These are phyloP conservation scores for Ustilago bromivora DNA, from an alignment of 1,284 basidiomycete genomes.

Conservation along the genomic window DNA sequence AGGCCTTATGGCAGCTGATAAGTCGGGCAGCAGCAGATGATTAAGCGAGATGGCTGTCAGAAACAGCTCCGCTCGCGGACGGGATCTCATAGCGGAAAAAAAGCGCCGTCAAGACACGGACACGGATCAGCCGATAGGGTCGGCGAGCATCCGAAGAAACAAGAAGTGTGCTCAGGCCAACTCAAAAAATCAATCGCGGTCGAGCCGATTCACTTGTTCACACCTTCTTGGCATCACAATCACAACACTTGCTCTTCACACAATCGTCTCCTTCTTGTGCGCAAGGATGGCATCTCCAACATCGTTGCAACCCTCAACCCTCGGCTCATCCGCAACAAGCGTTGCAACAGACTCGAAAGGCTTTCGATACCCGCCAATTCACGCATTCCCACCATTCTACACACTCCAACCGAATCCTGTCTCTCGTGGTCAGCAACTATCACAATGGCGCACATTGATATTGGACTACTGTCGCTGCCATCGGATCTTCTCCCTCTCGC, in stretches of 20 bases:
- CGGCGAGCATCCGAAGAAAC: background rate
- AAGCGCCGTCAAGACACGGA: background rate
- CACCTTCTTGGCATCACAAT: slow-evolving; percentile 2
- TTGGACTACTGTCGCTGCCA: slow-evolving; percentile 70
- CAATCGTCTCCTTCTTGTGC: background rate
- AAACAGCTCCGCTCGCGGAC: background rate
- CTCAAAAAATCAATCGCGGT: background rate
- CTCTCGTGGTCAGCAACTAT: slow-evolving; percentile 71
- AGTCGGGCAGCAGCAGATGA: too few species aligned
- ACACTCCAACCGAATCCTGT: slow-evolving; percentile 73
- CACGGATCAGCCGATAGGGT: slow-evolving; percentile 8
- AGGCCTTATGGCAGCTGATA: too few species aligned
- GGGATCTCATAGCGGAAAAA: background rate
- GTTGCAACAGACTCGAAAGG: background rate
- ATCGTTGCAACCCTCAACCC: background rate
- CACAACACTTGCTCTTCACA: background rate
- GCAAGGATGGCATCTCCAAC: background rate
- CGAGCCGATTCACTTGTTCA: slow-evolving; percentile 6
- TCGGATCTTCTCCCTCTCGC: slow-evolving; percentile 71
- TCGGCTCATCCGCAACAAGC: slow-evolving; percentile 15
- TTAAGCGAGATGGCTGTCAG: too few species aligned
- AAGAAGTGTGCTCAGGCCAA: slow-evolving; percentile 15
- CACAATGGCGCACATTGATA: slow-evolving; percentile 72
- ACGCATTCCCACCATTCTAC: slow-evolving; percentile 74
- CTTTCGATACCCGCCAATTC: slow-evolving; percentile 72